phyloP scores from a whole-genome alignment of 192 early-diverging fungal species.

The Lobosporangium transversale region DNA sequence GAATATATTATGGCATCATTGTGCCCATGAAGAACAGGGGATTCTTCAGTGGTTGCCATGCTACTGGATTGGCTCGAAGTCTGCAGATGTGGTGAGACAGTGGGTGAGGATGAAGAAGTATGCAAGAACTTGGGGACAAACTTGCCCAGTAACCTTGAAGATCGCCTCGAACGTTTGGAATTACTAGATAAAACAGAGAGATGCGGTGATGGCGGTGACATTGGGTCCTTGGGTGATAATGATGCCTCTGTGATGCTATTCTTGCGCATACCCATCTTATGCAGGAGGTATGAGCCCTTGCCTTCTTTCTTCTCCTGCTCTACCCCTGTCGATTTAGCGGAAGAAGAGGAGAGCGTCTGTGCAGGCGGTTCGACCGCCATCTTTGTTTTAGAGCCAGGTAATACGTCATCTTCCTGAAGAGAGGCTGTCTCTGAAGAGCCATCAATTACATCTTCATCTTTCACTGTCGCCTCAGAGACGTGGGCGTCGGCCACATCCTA shows the following conservation, averaged over 20 bases:
- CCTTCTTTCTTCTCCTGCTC: slow-evolving; percentile 13
- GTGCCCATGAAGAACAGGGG: no score
- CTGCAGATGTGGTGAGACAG: not conserved
- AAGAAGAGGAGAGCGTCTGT: not conserved
- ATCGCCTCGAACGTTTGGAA: not conserved
- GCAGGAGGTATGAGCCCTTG: slow-evolving; percentile 25
- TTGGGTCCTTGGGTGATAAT: not conserved
- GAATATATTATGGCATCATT: no score
- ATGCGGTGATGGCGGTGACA: slow-evolving; percentile 14
- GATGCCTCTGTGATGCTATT: slow-evolving; percentile 26
- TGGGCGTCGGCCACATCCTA: no score
- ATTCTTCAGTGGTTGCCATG: slow-evolving; percentile 2
- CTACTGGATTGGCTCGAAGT: slow-evolving; percentile 23
- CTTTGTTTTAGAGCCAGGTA: not conserved
- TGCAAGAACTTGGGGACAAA: slow-evolving; percentile 47
- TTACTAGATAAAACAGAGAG: not conserved
- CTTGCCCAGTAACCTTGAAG: slow-evolving; percentile 38
- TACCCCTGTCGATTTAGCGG: not conserved
- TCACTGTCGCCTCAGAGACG: no score
- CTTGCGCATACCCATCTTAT: slow-evolving; percentile 35
- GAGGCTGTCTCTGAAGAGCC: no score
- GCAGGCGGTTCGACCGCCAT: slow-evolving; percentile 3
- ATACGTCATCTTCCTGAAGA: not conserved
- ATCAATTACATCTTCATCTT: no score
- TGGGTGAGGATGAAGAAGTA: slow-evolving; percentile 2